phyloP scores from a whole-genome alignment of 257 asterid species.

The Petunia axillaris region DNA sequence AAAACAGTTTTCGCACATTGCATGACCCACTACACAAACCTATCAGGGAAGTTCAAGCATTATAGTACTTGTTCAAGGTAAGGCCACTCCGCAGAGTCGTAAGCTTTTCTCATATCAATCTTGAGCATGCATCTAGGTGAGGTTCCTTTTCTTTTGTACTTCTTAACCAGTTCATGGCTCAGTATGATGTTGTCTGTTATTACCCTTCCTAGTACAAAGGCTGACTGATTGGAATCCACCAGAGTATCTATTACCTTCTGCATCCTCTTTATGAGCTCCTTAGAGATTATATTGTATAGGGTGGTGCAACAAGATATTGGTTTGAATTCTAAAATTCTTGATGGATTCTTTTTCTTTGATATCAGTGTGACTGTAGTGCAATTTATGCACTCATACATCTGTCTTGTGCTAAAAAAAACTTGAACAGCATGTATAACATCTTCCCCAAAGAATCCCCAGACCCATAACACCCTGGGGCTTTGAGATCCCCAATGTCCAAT shows the following conservation, averaged over 20 bases:
- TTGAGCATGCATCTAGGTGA: not conserved
- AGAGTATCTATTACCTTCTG: not conserved
- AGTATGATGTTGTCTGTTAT: not conserved
- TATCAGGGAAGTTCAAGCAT: not conserved
- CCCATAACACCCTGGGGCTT: too few species aligned
- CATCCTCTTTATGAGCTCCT: not conserved
- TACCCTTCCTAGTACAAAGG: not conserved
- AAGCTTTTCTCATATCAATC: not conserved
- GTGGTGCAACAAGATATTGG: constrained; percentile 31
- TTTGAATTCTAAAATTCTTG: too few species aligned
- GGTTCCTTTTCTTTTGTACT: not conserved
- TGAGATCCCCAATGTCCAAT: too few species aligned
- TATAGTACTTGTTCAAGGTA: not conserved
- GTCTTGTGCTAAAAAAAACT: too few species aligned
- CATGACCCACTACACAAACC: not conserved
- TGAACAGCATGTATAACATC: too few species aligned
- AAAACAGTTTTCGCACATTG: not conserved
- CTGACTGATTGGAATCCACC: not conserved
- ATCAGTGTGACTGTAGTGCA: too few species aligned
- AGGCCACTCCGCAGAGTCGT: not conserved
- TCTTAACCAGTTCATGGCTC: not conserved
- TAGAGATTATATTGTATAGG: not conserved
- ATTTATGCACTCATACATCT: too few species aligned
- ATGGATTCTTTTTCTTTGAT: too few species aligned
- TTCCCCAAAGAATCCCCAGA: too few species aligned